A percentile compares a stretch with the other conserved stretches of the same genome.
Conservation (phyloP, 208 protist species). For the Herpetomonas tarakana region DNA sequence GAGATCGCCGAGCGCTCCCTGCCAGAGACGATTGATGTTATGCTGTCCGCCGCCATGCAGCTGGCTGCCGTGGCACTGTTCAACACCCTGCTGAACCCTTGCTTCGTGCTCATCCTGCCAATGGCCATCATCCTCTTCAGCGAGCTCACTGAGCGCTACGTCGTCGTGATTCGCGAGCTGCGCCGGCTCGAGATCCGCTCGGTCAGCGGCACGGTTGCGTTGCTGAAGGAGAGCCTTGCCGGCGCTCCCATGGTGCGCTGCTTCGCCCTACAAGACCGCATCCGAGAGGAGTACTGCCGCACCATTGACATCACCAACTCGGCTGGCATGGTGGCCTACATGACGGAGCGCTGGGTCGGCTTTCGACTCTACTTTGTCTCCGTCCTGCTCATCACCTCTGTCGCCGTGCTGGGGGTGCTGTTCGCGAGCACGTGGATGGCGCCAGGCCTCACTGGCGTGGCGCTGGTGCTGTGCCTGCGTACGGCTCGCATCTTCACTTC, state of each 20-base stretch:
- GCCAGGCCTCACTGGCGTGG: conserved; percentile 47
- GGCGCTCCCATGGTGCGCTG: conserved; percentile 54
- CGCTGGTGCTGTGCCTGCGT: conserved; percentile 38
- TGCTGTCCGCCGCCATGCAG: conserved; percentile 40
- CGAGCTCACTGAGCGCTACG: conserved; percentile 38
- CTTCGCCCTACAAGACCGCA: conserved; percentile 46
- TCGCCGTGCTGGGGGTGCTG: conserved; percentile 45
- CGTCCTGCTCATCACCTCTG: conserved; percentile 33
- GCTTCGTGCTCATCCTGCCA: conserved; percentile 54
- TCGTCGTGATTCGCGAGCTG: conserved; percentile 44
- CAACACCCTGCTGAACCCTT: conserved; percentile 46
- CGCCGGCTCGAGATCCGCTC: conserved; percentile 53
- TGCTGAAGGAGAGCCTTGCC: conserved; percentile 52
- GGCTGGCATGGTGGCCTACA: conserved; percentile 46
- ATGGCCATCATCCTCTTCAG: conserved; percentile 39
- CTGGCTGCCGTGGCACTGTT: conserved; percentile 37
- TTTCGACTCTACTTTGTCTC: conserved; percentile 49
- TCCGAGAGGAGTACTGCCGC: conserved; percentile 70
- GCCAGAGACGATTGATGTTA: conserved; percentile 32
- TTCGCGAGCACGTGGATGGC: conserved; percentile 29
- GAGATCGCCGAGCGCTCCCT: conserved; percentile 37
- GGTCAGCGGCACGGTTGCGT: conserved; percentile 34
- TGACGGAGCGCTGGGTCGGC: conserved; percentile 56
- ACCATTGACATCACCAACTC: conserved; percentile 61
- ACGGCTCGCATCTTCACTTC: conserved; percentile 30